Evolutionary conservation across 2,329 filamentous ascomycete genomes (phyloP).

Genomic region (Botrytis deweyae): DNA sequence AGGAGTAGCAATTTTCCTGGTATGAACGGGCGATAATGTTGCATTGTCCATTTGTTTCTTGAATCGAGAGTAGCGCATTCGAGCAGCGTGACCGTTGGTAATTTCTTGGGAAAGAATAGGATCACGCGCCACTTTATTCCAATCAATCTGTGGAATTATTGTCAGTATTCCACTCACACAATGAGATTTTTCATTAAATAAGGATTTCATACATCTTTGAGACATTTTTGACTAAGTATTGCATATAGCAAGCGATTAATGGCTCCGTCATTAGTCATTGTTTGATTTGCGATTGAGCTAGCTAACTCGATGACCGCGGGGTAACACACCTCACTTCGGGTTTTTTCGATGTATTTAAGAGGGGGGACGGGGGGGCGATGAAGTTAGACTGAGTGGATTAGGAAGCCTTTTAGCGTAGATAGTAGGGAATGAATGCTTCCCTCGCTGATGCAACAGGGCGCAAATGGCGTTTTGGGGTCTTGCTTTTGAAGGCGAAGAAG

Average conservation of each 20-base stretch:
- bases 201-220: slow-evolving; percentile 46
- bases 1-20: slow-evolving; percentile 22
- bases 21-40: slow-evolving; percentile 29
- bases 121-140: slow-evolving; percentile 50
- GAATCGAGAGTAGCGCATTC: slow-evolving; percentile 57
- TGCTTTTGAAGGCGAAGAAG: slow-evolving; percentile 3
- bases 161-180: neutral
- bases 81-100: slow-evolving; percentile 56
- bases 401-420: neutral
- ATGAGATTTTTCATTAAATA: neutral
- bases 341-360: slow-evolving; percentile 4
- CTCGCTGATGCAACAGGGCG: neutral
- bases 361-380: neutral
- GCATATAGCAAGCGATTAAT: slow-evolving; percentile 54
- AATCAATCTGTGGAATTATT: slow-evolving; percentile 48
- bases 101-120: slow-evolving; percentile 44
- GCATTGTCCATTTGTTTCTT: slow-evolving; percentile 51
- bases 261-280: slow-evolving; percentile 47
- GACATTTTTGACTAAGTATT: slow-evolving; percentile 54
- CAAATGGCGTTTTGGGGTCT: neutral
- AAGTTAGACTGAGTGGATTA: neutral
- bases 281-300: slow-evolving; percentile 41
- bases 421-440: no score
- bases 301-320: slow-evolving; percentile 30
- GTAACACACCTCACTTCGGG: neutral